Conservation (phyloP, 2,329 filamentous ascomycete genomes). For the Fusarium dimerum region DNA sequence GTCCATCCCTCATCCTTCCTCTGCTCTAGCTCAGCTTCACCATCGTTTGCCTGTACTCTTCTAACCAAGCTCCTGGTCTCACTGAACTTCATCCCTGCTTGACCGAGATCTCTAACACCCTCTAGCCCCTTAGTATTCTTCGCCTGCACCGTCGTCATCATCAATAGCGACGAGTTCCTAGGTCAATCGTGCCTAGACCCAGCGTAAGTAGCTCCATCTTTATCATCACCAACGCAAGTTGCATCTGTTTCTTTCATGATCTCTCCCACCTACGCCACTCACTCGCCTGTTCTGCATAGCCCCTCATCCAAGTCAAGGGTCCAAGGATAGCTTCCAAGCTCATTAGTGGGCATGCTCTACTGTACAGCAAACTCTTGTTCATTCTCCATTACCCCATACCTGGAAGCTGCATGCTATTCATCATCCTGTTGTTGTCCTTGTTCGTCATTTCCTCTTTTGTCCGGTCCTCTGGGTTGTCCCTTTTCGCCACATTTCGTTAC, state of each 20-base stretch:
- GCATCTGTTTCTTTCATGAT: not conserved
- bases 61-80: not conserved
- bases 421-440: constrained; percentile 2
- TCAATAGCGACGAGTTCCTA: not conserved
- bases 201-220: constrained; percentile 19
- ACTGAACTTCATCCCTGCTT: not conserved
- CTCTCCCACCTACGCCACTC: constrained; percentile 3
- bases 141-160: constrained; percentile 6
- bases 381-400: not conserved
- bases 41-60: constrained; percentile 2
- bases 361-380: not conserved
- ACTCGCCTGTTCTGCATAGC: constrained; percentile 1
- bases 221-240: constrained; percentile 6
- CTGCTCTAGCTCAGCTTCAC: constrained; percentile 10
- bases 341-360: not conserved
- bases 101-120: constrained; percentile 4
- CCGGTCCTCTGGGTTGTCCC: constrained; percentile 15
- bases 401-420: constrained; percentile 1
- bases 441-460: constrained; percentile 3
- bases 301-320: not conserved
- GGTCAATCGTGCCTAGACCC: constrained; percentile 6
- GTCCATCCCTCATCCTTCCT: constrained; percentile 12
- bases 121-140: not conserved
- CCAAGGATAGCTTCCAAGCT: not conserved
- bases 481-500: constrained; percentile 29